These are phyloP conservation scores for Vaccinium vitisidaea DNA, from an alignment of 148 eudicot genomes.

Conservation along the genomic window DNA sequence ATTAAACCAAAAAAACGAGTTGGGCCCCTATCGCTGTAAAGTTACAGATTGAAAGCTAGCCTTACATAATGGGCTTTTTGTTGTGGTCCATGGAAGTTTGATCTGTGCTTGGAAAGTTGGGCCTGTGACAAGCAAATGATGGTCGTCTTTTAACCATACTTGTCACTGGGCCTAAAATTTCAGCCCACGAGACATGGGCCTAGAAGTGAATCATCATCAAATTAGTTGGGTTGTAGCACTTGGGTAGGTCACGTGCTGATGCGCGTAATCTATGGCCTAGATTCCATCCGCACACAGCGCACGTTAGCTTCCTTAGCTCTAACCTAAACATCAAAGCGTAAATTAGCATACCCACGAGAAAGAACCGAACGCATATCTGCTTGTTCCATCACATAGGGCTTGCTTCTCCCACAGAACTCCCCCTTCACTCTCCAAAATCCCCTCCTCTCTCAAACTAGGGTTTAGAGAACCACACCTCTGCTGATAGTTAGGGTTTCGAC, in stretches of 20 bases:
- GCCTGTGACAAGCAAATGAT: background rate
- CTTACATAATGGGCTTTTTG: no score
- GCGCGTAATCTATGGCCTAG: background rate
- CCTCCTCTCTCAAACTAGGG: background rate
- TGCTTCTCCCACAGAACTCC: background rate
- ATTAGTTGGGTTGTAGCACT: background rate
- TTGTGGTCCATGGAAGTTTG: background rate
- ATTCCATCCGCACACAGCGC: conserved; percentile 12
- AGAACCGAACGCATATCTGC: background rate
- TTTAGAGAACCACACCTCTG: background rate
- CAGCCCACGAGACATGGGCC: background rate
- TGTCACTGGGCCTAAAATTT: background rate
- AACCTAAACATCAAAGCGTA: background rate
- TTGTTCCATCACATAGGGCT: background rate
- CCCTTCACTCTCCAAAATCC: background rate
- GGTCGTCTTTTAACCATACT: background rate
- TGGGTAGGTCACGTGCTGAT: conserved; percentile 2
- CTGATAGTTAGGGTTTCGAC: conserved; percentile 4
- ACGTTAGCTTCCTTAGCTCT: background rate
- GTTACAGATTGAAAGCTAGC: no score
- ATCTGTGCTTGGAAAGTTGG: background rate
- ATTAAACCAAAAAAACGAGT: no score
- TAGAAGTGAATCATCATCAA: background rate
- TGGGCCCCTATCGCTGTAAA: no score
- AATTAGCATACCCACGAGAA: background rate